A percentile compares a stretch with the other conserved stretches of the same genome.
Conservation (phyloP, 192 early-diverging fungal species). For the Backusella macrospora region DNA sequence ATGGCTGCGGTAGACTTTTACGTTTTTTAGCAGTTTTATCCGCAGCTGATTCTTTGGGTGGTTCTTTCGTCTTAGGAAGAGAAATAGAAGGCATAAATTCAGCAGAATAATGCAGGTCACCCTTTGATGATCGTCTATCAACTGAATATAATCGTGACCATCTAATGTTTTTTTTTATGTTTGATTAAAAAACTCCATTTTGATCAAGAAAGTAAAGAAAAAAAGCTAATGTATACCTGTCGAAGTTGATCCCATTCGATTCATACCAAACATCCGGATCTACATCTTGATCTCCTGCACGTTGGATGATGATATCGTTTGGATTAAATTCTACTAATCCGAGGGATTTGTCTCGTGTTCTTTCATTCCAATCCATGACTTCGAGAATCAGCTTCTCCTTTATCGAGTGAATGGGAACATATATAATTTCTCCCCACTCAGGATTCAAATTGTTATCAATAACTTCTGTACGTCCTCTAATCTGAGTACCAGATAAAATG, state of each 20-base stretch:
- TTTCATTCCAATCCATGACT: constrained; percentile 77
- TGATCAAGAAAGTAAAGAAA: neutral
- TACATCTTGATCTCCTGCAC: constrained; percentile 26
- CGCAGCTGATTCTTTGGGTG: neutral
- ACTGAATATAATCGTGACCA: constrained; percentile 39
- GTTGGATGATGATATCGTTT: constrained; percentile 18
- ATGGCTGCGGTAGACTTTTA: neutral
- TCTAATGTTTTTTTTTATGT: constrained; percentile 20
- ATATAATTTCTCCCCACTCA: constrained; percentile 82
- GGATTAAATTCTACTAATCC: constrained; percentile 53
- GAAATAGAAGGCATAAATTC: constrained; percentile 40
- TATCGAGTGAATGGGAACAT: constrained; percentile 71
- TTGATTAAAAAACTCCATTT: constrained; percentile 3
- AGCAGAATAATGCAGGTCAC: constrained; percentile 42
- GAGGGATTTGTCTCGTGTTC: constrained; percentile 71
- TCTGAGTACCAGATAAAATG: constrained; percentile 55
- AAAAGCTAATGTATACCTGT: constrained; percentile 29
- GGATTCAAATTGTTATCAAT: constrained; percentile 76
- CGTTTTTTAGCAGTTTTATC: constrained; percentile 27
- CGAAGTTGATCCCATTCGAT: constrained; percentile 23
- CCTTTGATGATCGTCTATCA: constrained; percentile 37
- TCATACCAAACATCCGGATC: constrained; percentile 34
- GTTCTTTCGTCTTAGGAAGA: constrained; percentile 18
- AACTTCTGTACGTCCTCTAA: constrained; percentile 68
- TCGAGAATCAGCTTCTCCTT: constrained; percentile 68